Conservation (phyloP, 148 eudicot species). For the Camellia japonica region DNA sequence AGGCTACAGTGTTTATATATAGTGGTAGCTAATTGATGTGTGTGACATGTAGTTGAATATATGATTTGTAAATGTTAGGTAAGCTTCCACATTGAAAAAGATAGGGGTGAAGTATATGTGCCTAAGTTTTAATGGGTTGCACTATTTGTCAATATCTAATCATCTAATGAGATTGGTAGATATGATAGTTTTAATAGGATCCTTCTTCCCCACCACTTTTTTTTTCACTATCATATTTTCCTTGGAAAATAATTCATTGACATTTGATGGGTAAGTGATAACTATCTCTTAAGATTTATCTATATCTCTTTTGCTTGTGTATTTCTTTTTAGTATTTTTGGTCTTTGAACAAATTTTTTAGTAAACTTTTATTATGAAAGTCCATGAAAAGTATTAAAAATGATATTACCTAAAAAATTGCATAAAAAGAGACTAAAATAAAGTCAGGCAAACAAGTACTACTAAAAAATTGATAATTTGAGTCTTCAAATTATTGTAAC, state of each 20-base stretch:
- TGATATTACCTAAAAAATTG: no score
- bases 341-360: no score
- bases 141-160: background rate
- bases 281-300: no score
- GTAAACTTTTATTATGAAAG: no score
- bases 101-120: background rate
- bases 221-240: background rate
- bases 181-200: conserved; percentile 2
- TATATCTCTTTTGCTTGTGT: background rate
- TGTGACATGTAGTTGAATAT: conserved; percentile 26
- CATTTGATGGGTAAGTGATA: conserved; percentile 1
- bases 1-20: background rate
- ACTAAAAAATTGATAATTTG: no score
- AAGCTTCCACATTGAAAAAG: conserved; percentile 21
- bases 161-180: background rate
- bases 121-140: background rate
- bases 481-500: no score
- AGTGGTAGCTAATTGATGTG: background rate
- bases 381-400: no score
- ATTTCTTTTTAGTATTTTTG: background rate
- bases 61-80: conserved; percentile 30
- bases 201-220: background rate
- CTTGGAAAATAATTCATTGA: conserved; percentile 15
- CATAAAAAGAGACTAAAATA: no score
- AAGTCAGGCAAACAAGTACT: no score